These are phyloP conservation scores for Funneliformis mosseae DNA, from an alignment of 192 early-diverging fungal species.

Conservation along the genomic window DNA sequence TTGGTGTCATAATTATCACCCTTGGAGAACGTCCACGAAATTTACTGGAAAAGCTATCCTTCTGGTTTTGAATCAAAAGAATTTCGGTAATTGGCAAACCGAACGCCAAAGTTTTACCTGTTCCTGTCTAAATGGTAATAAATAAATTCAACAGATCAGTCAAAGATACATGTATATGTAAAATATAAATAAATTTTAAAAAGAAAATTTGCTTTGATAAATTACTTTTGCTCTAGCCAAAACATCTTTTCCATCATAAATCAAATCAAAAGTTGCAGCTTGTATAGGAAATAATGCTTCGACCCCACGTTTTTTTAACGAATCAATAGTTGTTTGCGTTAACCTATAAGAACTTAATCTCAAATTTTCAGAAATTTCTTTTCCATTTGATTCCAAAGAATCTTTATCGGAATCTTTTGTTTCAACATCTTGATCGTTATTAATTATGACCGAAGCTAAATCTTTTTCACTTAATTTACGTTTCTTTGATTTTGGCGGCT, in stretches of 20 bases:
- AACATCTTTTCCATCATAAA: constrained; percentile 76
- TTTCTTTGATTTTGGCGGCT: not conserved
- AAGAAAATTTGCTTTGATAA: not conserved
- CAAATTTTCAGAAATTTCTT: constrained; percentile 59
- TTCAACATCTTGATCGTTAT: not conserved
- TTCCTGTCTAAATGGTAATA: constrained; percentile 58
- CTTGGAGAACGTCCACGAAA: constrained; percentile 53
- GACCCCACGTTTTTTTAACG: constrained; percentile 75
- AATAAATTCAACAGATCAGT: constrained; percentile 9
- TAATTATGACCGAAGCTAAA: not conserved
- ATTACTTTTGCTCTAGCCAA: constrained; percentile 61
- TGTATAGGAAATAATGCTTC: constrained; percentile 92
- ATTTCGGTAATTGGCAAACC: constrained; percentile 77
- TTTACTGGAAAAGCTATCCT: constrained; percentile 6
- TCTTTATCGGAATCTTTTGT: not conserved
- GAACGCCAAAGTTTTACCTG: constrained; percentile 82
- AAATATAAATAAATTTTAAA: not conserved
- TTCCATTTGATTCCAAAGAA: constrained; percentile 10
- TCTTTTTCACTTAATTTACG: not conserved
- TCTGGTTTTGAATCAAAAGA: constrained; percentile 45
- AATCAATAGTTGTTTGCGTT: constrained; percentile 65
- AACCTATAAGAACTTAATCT: constrained; percentile 63
- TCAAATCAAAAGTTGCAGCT: constrained; percentile 76
- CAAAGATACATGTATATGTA: not conserved
- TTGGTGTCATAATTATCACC: constrained; percentile 71